Conservation (phyloP, 192 early-diverging fungal species). For the Piromyces finnis region DNA sequence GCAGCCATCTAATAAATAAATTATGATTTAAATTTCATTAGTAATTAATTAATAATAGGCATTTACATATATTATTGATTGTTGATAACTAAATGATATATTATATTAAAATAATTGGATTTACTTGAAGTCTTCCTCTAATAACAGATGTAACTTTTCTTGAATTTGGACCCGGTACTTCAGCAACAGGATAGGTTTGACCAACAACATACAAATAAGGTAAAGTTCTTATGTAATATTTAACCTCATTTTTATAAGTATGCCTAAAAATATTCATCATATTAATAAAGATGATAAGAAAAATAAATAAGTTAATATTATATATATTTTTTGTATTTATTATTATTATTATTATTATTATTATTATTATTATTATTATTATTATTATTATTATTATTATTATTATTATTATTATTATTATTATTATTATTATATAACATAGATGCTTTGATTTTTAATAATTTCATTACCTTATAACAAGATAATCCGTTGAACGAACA, state of each 20-base stretch:
- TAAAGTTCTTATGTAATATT: slow-evolving; percentile 74
- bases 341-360: too few relatives aligned
- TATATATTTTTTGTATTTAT: neutral
- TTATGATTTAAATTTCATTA: neutral
- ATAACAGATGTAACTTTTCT: slow-evolving; percentile 74
- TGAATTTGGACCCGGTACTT: slow-evolving; percentile 88
- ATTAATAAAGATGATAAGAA: too few relatives aligned
- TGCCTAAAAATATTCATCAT: too few relatives aligned
- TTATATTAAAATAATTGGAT: neutral
- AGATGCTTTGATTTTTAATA: too few relatives aligned
- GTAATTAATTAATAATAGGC: neutral
- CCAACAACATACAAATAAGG: slow-evolving; percentile 69
- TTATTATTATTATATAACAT: too few relatives aligned
- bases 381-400: too few relatives aligned
- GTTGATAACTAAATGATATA: neutral
- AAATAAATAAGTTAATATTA: too few relatives aligned
- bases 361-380: too few relatives aligned
- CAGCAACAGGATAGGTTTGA: slow-evolving; percentile 82
- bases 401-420: too few relatives aligned
- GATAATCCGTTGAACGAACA: slow-evolving; percentile 54
- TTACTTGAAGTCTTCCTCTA: slow-evolving; percentile 70
- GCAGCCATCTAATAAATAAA: slow-evolving; percentile 24
- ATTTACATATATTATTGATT: too few relatives aligned
- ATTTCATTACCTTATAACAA: slow-evolving; percentile 58
- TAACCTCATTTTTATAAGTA: slow-evolving; percentile 55